Percentiles rank a stretch among this genome's conserved stretches.
phyloP scores from a whole-genome alignment of 78 protist genomes.

The Andalucia godoyi region DNA sequence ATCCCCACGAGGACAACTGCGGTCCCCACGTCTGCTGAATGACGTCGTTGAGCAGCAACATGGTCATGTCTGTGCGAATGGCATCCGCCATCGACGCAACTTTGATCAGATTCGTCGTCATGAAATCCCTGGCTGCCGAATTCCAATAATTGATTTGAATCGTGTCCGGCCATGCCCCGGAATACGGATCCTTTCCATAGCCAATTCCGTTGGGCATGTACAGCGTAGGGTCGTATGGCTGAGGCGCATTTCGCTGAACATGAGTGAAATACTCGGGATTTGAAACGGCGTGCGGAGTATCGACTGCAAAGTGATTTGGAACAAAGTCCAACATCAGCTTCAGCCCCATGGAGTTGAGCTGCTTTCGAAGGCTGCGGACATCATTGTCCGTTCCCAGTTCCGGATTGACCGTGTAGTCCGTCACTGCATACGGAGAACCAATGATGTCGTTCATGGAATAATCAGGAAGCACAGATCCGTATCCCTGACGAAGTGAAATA shows the following conservation, averaged over 20 bases:
- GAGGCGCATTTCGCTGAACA: slow-evolving; percentile 22
- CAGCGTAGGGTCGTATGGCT: slow-evolving; percentile 42
- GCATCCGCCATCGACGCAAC: slow-evolving; percentile 59
- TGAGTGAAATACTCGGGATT: slow-evolving; percentile 36
- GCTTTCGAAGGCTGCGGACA: slow-evolving; percentile 4
- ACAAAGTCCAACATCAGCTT: slow-evolving; percentile 67
- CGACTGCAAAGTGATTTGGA: slow-evolving; percentile 79
- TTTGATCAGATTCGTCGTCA: neutral
- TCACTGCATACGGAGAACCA: slow-evolving; percentile 78
- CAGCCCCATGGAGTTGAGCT: slow-evolving; percentile 43
- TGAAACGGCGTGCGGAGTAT: slow-evolving; percentile 15
- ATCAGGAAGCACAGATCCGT: slow-evolving; percentile 36
- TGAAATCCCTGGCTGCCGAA: neutral
- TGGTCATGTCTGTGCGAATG: slow-evolving; percentile 81
- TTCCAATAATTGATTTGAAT: slow-evolving; percentile 75
- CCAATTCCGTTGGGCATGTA: slow-evolving; percentile 63
- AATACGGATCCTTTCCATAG: slow-evolving; percentile 42
- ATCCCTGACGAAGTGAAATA: slow-evolving; percentile 32
- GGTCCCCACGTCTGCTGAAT: slow-evolving; percentile 53
- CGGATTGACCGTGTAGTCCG: slow-evolving; percentile 46
- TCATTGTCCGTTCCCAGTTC: slow-evolving; percentile 41
- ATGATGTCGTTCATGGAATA: slow-evolving; percentile 54
- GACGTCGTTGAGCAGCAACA: slow-evolving; percentile 46
- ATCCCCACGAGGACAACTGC: slow-evolving; percentile 42
- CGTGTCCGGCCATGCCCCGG: slow-evolving; percentile 48